phyloP scores from a whole-genome alignment of 352 stramenopile genomes.

The Phytophthora uliginosa region DNA sequence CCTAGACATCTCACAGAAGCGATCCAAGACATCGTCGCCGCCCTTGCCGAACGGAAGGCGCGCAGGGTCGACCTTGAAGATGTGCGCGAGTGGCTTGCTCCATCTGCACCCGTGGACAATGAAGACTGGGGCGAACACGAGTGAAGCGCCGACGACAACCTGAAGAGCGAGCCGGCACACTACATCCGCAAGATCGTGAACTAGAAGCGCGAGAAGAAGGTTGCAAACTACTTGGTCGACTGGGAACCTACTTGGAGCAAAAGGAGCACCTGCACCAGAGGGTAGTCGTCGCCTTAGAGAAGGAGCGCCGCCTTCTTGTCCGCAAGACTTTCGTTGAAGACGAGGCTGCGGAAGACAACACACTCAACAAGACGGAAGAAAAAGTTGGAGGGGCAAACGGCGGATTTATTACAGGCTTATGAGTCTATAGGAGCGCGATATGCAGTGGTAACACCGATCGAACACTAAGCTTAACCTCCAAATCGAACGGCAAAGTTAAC shows the following conservation, averaged over 20 bases:
- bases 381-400: slow-evolving; percentile 6
- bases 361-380: slow-evolving; percentile 19
- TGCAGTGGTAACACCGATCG: neutral
- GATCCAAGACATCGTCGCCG: neutral
- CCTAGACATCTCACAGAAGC: neutral
- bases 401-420: slow-evolving; percentile 15
- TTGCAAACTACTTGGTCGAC: slow-evolving; percentile 31
- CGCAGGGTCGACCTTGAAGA: neutral
- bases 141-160: neutral
- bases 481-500: slow-evolving; percentile 4
- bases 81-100: neutral
- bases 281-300: slow-evolving; percentile 29
- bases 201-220: neutral
- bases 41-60: neutral
- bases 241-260: slow-evolving; percentile 28
- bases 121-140: no score
- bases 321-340: slow-evolving; percentile 28
- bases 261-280: slow-evolving; percentile 1
- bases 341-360: slow-evolving; percentile 29
- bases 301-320: slow-evolving; percentile 27
- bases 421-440: neutral
- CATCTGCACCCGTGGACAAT: neutral
- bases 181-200: neutral
- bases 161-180: neutral
- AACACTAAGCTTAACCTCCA: slow-evolving; percentile 26